These are phyloP conservation scores for Crassisporium funariophilum DNA, from an alignment of 768 basidiomycete species.

Conservation along the genomic window DNA sequence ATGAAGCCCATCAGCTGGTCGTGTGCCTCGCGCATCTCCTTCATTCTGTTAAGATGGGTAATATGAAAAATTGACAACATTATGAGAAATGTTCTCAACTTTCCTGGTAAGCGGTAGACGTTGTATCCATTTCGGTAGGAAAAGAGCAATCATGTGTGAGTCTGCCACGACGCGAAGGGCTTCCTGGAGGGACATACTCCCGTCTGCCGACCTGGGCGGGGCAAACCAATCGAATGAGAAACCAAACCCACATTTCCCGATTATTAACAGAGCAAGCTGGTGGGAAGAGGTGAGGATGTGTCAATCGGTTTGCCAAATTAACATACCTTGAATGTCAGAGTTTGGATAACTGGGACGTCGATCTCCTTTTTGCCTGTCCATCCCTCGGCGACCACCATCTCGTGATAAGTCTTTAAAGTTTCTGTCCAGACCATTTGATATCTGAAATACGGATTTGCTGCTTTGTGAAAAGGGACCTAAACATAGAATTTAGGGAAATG, in stretches of 20 bases:
- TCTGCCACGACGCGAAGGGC: conserved; percentile 33
- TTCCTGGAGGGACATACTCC: conserved; percentile 34
- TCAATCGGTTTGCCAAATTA: background rate
- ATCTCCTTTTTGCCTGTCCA: conserved; percentile 32
- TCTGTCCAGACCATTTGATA: conserved; percentile 46
- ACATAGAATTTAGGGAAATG: conserved; percentile 20
- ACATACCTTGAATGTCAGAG: conserved; percentile 37
- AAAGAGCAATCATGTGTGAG: conserved; percentile 23
- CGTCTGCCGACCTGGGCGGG: conserved; percentile 38
- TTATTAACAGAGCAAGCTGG: conserved; percentile 44
- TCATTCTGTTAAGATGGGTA: conserved; percentile 2
- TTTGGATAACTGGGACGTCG: conserved; percentile 33
- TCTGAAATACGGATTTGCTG: conserved; percentile 18
- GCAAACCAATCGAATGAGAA: conserved; percentile 43
- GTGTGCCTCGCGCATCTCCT: conserved; percentile 28
- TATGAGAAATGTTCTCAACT: conserved; percentile 21
- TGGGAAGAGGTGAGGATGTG: background rate
- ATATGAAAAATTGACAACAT: background rate
- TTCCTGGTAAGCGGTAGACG: conserved; percentile 39
- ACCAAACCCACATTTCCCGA: conserved; percentile 50
- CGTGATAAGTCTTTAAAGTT: conserved; percentile 35
- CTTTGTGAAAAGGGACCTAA: background rate
- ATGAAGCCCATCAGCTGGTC: conserved; percentile 38
- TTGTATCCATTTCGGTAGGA: conserved; percentile 40
- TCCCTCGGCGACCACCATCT: conserved; percentile 40